Evolutionary conservation across 441 rosid species (phyloP), one percentile per base, ranked within the genome.

Genomic region (Pelargonium cotyledonis): DNA sequence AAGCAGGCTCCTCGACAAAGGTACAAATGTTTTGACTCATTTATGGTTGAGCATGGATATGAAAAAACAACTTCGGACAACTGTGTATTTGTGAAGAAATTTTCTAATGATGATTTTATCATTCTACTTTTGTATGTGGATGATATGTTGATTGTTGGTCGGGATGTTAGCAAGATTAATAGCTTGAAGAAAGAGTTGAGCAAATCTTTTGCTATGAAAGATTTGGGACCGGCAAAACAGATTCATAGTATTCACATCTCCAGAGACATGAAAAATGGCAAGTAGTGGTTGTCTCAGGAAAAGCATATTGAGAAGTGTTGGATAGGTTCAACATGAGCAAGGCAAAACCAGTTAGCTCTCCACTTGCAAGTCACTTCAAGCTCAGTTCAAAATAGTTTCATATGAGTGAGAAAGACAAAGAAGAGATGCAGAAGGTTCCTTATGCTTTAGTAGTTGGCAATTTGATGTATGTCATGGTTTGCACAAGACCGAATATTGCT

Each of bases 381-480:
- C 10, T 26, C 2, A 51, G 44, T 12, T 10, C 18, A 0, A 6
- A 40, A 2, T 0, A 40, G 8, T 65, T n/a, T 40, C 26, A 26
- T 14, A n/a, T 26, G 16, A 55, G 61, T 55, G 23, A 71, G 55
- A 53, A 65, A 38, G 71, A 57, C 2, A 38, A 9, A 8, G 15
- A 29, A 70, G 31, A 15, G 14, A 14, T 35, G 40, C 6, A 35
- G 6, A 35, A 4, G 6, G 46, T 60, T 6, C 9, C n/a, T n/a
- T 70, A 44, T 62, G 15, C 44, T 8, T 62, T 2, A 0, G 10
- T 0, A 8, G 10, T 63, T 41, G 44, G 66, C 11, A 63, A 58
- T 14, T 51, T 71, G 23, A 71, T 35, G 35, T 38, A 66, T 18
- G 67, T 6, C 11, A 44, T 65, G 71, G 26, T 21, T 0, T 29